These are phyloP conservation scores for Passiflora organensis DNA, from an alignment of 345 rosid genomes.

Conservation along the genomic window DNA sequence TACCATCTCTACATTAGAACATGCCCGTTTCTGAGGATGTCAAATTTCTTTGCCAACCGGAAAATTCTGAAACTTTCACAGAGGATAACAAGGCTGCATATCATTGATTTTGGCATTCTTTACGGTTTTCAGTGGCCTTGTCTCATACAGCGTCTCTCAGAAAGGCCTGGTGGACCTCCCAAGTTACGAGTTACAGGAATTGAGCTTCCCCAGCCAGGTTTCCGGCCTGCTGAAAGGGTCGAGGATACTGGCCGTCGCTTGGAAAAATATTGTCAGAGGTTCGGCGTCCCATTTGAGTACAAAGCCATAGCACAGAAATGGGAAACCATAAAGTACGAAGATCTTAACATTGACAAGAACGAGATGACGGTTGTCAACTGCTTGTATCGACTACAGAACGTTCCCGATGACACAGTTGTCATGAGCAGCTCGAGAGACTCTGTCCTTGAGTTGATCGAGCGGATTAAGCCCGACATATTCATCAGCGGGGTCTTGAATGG, in stretches of 20 bases:
- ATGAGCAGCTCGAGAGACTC: constrained; percentile 38
- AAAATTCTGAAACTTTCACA: constrained; percentile 37
- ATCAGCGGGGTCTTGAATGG: constrained; percentile 46
- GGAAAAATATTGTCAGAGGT: constrained; percentile 37
- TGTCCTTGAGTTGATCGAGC: constrained; percentile 38
- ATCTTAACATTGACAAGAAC: constrained; percentile 39
- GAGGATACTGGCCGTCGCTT: constrained; percentile 51
- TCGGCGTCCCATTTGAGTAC: constrained; percentile 51
- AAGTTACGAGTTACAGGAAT: constrained; percentile 49
- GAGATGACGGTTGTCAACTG: constrained; percentile 48
- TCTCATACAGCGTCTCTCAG: constrained; percentile 43
- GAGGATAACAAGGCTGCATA: constrained; percentile 43
- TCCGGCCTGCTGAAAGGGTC: constrained; percentile 44
- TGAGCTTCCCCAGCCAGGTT: constrained; percentile 51
- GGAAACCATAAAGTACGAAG: constrained; percentile 47
- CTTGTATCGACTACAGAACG: constrained; percentile 32
- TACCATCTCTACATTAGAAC: constrained; percentile 38
- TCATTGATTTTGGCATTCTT: constrained; percentile 53
- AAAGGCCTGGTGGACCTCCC: constrained; percentile 49
- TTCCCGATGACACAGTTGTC: constrained; percentile 54
- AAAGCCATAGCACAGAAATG: constrained; percentile 55
- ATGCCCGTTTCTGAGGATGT: constrained; percentile 43
- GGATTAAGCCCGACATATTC: constrained; percentile 41
- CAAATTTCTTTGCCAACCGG: constrained; percentile 40
- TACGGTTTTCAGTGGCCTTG: constrained; percentile 70